phyloP scores from a whole-genome alignment of 257 asterid species.

The Plectranthus barbatus region DNA sequence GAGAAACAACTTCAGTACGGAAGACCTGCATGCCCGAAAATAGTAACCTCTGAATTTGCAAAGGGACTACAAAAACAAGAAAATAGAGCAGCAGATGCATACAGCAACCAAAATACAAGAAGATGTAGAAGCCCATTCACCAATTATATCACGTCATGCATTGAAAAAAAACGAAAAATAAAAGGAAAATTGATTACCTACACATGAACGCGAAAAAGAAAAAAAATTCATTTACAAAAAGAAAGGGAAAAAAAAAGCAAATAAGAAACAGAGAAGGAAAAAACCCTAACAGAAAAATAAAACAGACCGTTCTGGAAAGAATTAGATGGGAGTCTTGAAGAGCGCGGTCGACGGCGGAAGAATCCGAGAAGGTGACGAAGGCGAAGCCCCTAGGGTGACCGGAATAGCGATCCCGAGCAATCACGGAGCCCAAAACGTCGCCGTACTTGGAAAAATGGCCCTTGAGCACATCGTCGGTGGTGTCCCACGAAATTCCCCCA shows the following conservation, averaged over 20 bases:
- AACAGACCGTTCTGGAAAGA: constrained; percentile 60
- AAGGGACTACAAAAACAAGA: not conserved
- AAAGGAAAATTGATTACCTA: not conserved
- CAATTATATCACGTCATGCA: constrained; percentile 7
- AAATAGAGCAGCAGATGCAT: not conserved
- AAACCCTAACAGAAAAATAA: constrained; percentile 15
- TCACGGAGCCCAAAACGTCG: constrained; percentile 42
- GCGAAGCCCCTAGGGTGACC: constrained; percentile 83
- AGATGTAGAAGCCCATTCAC: not conserved
- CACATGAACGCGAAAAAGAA: not conserved
- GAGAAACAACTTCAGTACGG: not conserved
- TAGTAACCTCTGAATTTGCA: not conserved
- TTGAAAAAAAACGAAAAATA: not conserved
- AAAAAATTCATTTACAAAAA: not conserved
- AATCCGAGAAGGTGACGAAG: constrained; percentile 67
- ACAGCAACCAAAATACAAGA: not conserved
- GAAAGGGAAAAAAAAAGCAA: constrained; percentile 8
- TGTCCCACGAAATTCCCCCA: constrained; percentile 86
- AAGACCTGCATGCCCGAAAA: not conserved
- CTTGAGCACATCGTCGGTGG: constrained; percentile 57
- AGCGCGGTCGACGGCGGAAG: constrained; percentile 59
- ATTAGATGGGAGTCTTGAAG: constrained; percentile 66
- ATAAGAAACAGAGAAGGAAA: not conserved
- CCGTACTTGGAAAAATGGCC: constrained; percentile 69
- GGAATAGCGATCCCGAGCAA: constrained; percentile 52